phyloP scores from a whole-genome alignment of 495 filamentous ascomycete genomes.

The Penicillium soppii region DNA sequence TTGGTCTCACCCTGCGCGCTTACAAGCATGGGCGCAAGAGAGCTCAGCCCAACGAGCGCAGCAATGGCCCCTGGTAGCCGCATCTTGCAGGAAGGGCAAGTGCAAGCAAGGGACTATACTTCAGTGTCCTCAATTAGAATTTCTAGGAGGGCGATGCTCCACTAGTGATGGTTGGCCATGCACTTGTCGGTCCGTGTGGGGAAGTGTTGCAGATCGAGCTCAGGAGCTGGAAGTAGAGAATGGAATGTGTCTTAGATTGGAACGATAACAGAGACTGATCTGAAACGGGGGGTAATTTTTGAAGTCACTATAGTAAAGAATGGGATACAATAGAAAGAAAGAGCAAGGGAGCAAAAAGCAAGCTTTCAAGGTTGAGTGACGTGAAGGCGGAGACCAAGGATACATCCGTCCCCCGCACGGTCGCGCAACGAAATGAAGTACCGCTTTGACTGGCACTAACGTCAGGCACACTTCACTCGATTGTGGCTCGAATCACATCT shows the following conservation, averaged over 20 bases:
- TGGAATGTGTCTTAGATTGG: not conserved
- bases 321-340: not conserved
- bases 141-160: not conserved
- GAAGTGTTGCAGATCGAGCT: slow-evolving; percentile 8
- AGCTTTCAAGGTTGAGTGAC: slow-evolving; percentile 13
- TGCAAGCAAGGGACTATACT: not conserved
- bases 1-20: slow-evolving; percentile 46
- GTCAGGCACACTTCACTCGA: slow-evolving; percentile 13
- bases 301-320: not conserved
- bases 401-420: slow-evolving; percentile 21
- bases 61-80: slow-evolving; percentile 32
- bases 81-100: slow-evolving; percentile 23
- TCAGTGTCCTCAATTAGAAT: not conserved
- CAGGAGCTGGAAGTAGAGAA: not conserved
- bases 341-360: not conserved
- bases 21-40: slow-evolving; percentile 28
- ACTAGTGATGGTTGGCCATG: slow-evolving; percentile 11
- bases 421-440: not conserved
- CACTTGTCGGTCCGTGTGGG: slow-evolving; percentile 4
- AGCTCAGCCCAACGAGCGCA: slow-evolving; percentile 31
- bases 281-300: not conserved
- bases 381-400: slow-evolving; percentile 19
- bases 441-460: slow-evolving; percentile 11
- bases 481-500: not conserved
- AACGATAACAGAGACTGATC: not conserved